Percentiles rank a stretch among this genome's conserved stretches.
phyloP scores from a whole-genome alignment of 768 basidiomycete genomes.

The Boletus vinaceobasis region DNA sequence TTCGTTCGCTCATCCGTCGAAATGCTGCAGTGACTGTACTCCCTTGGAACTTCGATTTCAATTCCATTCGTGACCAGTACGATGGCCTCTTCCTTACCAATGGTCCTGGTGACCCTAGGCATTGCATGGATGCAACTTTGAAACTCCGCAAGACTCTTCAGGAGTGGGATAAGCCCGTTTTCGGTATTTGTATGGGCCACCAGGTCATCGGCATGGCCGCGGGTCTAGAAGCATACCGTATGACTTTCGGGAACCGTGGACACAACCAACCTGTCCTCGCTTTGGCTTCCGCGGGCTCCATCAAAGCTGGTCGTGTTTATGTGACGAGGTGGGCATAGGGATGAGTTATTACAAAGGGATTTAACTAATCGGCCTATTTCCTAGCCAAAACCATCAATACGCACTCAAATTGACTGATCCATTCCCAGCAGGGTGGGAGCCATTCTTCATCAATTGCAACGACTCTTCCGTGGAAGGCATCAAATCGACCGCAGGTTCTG shows the following conservation, averaged over 20 bases:
- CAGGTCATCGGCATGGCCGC: constrained; percentile 98
- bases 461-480: constrained; percentile 99
- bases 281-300: constrained; percentile 87
- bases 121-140: constrained; percentile 81
- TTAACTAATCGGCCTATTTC: constrained; percentile 2
- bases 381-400: constrained; percentile 95
- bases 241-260: constrained; percentile 99
- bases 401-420: constrained; percentile 92
- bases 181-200: constrained; percentile 99
- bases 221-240: constrained; percentile 93
- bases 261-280: constrained; percentile 99
- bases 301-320: constrained; percentile 94
- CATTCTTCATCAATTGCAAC: constrained; percentile 99
- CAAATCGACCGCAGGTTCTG: constrained; percentile 87
- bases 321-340: constrained; percentile 69
- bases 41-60: constrained; percentile 98
- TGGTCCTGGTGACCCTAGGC: constrained; percentile 91
- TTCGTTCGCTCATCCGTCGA: constrained; percentile 87
- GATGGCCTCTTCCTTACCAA: constrained; percentile 97
- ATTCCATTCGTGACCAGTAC: constrained; percentile 80
- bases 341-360: neutral
- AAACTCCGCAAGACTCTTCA: constrained; percentile 76
- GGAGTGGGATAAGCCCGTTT: constrained; percentile 92
- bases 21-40: constrained; percentile 92
- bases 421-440: constrained; percentile 96